Conservation (phyloP, 176 grass and related monocot genomes). For the Eremochloa ophiuroides region DNA sequence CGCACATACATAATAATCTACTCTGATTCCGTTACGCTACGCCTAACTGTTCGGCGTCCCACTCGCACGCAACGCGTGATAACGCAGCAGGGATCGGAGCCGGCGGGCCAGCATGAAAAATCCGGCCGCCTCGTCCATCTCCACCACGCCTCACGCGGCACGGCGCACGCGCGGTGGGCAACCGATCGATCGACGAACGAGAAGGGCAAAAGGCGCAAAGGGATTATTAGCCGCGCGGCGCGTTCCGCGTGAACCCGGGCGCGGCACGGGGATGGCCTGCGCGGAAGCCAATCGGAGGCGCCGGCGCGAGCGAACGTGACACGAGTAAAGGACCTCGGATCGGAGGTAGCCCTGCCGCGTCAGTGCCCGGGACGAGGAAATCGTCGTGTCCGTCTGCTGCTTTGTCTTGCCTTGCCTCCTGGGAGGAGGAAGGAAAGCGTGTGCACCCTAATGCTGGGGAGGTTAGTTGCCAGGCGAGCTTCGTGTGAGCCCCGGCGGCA, state of each 20-base stretch:
- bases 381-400: neutral
- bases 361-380: too few species aligned
- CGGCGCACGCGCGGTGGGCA: too few species aligned
- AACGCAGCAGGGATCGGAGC: neutral
- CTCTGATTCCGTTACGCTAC: neutral
- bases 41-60: neutral
- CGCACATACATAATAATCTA: too few species aligned
- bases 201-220: neutral
- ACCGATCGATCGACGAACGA: too few species aligned
- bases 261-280: neutral
- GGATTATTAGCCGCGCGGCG: neutral
- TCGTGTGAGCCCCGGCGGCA: neutral
- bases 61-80: neutral
- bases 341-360: neutral
- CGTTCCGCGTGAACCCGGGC: conserved; percentile 8
- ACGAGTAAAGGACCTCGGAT: neutral
- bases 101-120: neutral
- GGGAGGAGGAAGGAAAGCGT: neutral
- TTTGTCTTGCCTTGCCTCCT: neutral
- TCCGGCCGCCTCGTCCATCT: neutral
- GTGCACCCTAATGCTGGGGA: neutral
- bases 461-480: conserved; percentile 4
- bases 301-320: neutral
- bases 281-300: neutral
- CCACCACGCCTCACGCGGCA: neutral